Base-by-base conservation (phyloP, 2,329 filamentous ascomycete genomes). In the Emmonsia crescens region DNA sequence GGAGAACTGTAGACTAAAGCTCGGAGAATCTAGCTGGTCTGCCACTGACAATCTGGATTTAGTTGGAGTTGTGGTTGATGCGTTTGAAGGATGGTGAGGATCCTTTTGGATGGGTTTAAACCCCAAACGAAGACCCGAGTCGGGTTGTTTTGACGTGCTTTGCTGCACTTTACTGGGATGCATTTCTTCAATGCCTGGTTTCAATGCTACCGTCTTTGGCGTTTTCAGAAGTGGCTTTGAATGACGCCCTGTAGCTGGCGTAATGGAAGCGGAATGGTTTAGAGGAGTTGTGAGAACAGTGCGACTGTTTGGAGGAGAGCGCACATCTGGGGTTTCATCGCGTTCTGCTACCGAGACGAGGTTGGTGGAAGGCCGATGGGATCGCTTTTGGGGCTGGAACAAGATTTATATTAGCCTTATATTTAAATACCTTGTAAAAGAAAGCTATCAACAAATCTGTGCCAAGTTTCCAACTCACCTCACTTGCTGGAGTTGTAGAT, bases 111-210 rank as follows among this genome's bases (percentile, higher is more conserved):
- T 86, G 66, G 89, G 88, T 63, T 84, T 84, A 74, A 96, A 96
- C 19, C 92, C 92, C 27, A 96, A 81, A 69, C 88, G 85, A 51
- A 94, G 80, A 5, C 88, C 91, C 12, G 91, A 91, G 31, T 94
- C 91, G 1, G 88, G 84, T 52, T 89, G 80, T 60, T 88, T 89
- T 64, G 85, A 88, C 27, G 89, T 92, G 66, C 81, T 87, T 60
- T 84, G 82, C 62, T 94, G 90, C 61, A 85, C 84, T 71, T 89
- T 89, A 77, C 89, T 89, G 9, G 93, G 93, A 72, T 96, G 92
- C 92, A 96, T 96, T 73, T 96, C 91, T 63, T 86, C 85, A 65
- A 82, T 82, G 56, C 87, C 79, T 29, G 90, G 89, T 76, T 89
- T 88, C 67, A 88, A 78, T 5, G 85, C 82, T 16, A 81, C 82